Base-by-base conservation (phyloP, 495 filamentous ascomycete genomes). In the Parmelia sp. region DNA sequence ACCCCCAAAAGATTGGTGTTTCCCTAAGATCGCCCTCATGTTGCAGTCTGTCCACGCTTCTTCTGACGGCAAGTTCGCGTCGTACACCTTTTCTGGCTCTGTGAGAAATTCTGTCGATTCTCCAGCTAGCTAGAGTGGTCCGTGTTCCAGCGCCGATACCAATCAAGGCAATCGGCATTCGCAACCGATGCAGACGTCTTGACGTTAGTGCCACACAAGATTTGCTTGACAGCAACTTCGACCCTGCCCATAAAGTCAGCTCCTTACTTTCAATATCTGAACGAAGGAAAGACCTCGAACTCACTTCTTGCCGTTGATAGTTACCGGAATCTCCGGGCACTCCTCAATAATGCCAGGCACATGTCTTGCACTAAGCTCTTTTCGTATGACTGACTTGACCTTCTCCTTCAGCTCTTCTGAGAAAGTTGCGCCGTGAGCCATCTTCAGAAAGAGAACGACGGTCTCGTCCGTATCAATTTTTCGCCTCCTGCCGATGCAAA, bases 141-240 rank as follows among this genome's bases (percentile, higher is more conserved):
- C 61, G 66, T 69, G 35, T 84, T 83, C 92, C 92, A 96, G 61
- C 78, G 74, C 62, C 83, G 81, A 74, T 93, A 96, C 88, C 90
- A 96, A 53, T 88, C 88, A 68, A 96, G 78, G 70, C 90, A 92
- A 66, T 84, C 86, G 1, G 86, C 84, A 73, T 96, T 96, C 4
- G 89, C 90, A 47, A 96, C 91, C 65, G 88, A 92, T 0, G 92
- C 89, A 39, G 87, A 88, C 15, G 90, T 91, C 77, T 90, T 92
- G 61, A 95, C 87, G 60, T 89, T 85, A 70, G 90, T 80, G 11
- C 92, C 92, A 40, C 88, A 92, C n/a, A 96, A 73, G 47, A 96
- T 96, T 78, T 95, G 91, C 77, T 96, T 96, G 33, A 96, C 91
- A 4, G 90, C 89, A 40, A 92, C 89, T 71, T 96, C 92, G 45